Evolutionary conservation across 1,284 basidiomycete genomes (phyloP).

Genomic region (Leccinum pachyderme): DNA sequence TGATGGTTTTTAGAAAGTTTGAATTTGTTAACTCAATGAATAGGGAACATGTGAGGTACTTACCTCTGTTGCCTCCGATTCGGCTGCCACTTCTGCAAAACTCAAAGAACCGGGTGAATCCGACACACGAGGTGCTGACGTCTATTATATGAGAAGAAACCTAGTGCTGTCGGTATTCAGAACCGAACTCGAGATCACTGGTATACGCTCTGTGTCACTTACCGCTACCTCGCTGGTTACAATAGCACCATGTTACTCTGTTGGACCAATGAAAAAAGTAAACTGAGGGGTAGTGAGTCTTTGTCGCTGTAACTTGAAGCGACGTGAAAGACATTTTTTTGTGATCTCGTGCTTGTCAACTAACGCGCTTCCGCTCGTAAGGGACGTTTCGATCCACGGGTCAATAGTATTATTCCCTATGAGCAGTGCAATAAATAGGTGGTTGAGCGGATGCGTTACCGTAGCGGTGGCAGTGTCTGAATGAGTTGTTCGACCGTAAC

Average conservation of each 20-base stretch:
- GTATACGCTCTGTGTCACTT: neutral
- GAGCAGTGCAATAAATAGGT: neutral
- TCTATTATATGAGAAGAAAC: neutral
- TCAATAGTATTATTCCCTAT: neutral
- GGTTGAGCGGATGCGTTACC: neutral
- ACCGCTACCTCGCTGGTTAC: neutral
- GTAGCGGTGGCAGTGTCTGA: too few relatives aligned
- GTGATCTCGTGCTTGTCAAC: neutral
- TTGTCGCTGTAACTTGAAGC: neutral
- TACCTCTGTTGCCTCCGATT: neutral
- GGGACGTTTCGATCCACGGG: neutral
- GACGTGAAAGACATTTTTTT: neutral
- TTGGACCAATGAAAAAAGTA: neutral
- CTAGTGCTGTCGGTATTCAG: neutral
- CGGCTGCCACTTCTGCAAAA: neutral
- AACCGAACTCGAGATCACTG: neutral
- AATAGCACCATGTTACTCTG: neutral
- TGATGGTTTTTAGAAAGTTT: fast-evolving
- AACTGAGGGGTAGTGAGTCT: neutral
- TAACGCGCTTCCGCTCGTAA: neutral
- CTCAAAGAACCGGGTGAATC: neutral
- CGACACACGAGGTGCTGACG: neutral
- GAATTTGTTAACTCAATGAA: neutral
- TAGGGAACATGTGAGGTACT: neutral
- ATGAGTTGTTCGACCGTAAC: too few relatives aligned